These are phyloP conservation scores for Solanum hybrid DNA, from an alignment of 305 asterid species.

Conservation along the genomic window DNA sequence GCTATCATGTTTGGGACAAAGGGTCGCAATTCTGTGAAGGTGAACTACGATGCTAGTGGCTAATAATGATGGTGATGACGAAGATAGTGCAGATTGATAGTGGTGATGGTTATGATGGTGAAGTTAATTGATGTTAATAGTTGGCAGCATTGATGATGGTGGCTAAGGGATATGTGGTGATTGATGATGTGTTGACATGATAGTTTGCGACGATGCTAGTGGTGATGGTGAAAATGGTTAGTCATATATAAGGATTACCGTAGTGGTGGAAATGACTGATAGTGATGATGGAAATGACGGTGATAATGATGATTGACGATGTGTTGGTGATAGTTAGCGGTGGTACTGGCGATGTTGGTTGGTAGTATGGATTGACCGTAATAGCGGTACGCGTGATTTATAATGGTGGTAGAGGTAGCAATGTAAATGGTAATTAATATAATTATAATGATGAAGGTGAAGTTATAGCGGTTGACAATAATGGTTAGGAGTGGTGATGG, in stretches of 20 bases:
- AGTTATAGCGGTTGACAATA: not conserved
- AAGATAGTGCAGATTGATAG: not conserved
- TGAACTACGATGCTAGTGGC: not conserved
- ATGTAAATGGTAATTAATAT: not conserved
- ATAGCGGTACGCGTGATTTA: not conserved
- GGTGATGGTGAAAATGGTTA: not conserved
- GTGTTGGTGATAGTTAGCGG: accelerated
- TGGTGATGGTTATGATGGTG: not conserved
- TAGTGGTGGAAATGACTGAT: not conserved
- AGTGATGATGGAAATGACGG: not conserved
- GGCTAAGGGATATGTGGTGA: accelerated
- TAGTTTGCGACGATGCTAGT: not conserved
- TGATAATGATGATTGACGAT: not conserved
- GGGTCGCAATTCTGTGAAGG: not conserved
- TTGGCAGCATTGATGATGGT: accelerated
- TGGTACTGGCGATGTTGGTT: not conserved
- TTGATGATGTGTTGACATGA: not conserved
- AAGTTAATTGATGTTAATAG: not conserved
- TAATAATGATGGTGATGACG: not conserved
- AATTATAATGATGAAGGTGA: not conserved
- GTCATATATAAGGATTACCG: not conserved
- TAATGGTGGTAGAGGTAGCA: not conserved
- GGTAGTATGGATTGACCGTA: not conserved
- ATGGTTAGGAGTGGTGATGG: accelerated
- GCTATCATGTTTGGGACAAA: too few species aligned